These are phyloP conservation scores for Urtica urens DNA, from an alignment of 306 rosid genomes.

Conservation along the genomic window DNA sequence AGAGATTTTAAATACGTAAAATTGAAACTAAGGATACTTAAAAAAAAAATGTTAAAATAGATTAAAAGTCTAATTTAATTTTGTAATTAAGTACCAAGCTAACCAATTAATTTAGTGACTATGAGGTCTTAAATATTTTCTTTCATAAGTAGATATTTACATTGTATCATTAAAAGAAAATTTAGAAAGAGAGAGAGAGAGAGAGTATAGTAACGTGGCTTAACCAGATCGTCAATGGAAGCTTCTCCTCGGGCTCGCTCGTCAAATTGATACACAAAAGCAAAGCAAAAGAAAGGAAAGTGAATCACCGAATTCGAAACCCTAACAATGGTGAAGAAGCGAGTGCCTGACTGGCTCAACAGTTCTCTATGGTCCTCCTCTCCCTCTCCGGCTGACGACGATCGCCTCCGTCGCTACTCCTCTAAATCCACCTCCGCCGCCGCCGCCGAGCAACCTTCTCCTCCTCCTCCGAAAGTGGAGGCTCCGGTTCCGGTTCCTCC, in stretches of 20 bases:
- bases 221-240: not conserved
- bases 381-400: conserved; percentile 38
- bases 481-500: conserved; percentile 45
- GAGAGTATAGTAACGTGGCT: conserved; percentile 3
- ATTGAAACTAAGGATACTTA: no score
- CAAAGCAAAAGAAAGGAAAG: not conserved
- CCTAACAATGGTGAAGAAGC: conserved; percentile 57
- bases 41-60: no score
- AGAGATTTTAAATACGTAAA: no score
- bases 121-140: not conserved
- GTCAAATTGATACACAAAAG: not conserved
- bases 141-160: not conserved
- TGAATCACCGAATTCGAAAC: not conserved
- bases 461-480: conserved; percentile 18
- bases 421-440: conserved; percentile 21
- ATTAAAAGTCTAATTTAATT: no score
- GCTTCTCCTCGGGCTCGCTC: not conserved
- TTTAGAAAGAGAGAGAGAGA: not conserved
- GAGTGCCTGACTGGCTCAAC: conserved; percentile 97
- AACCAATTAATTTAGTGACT: no score
- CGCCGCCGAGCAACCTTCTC: conserved; percentile 7
- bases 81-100: no score
- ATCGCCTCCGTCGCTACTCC: conserved; percentile 26
- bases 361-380: conserved; percentile 78
- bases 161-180: not conserved